Conservation (phyloP, 1,284 basidiomycete genomes). For the Puccinia polysora region DNA sequence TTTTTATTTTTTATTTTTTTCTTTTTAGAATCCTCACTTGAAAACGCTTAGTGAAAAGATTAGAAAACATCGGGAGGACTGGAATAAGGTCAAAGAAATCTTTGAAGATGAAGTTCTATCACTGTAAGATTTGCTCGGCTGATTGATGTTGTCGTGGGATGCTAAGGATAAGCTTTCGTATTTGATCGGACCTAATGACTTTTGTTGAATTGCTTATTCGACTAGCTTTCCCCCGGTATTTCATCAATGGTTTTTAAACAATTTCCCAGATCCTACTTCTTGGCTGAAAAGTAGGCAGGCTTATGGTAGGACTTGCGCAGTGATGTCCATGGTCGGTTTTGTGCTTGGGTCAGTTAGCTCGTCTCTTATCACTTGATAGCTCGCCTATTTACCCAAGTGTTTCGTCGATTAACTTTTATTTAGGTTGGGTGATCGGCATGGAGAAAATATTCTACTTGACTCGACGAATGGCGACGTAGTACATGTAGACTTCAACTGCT, state of each 20-base stretch:
- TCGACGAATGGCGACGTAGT: slow-evolving; percentile 81
- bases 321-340: slow-evolving; percentile 98
- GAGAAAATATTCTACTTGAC: slow-evolving; percentile 95
- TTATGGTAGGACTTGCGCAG: slow-evolving; percentile 85
- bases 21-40: slow-evolving; percentile 56
- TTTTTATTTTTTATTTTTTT: slow-evolving; percentile 59
- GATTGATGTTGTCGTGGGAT: not conserved
- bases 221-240: slow-evolving; percentile 77
- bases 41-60: slow-evolving; percentile 37
- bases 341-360: slow-evolving; percentile 80
- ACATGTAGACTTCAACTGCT: slow-evolving; percentile 96
- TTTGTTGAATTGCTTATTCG: not conserved
- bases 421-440: slow-evolving; percentile 93
- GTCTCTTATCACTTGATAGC: not conserved
- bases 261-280: slow-evolving; percentile 90
- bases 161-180: not conserved
- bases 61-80: slow-evolving; percentile 24
- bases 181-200: slow-evolving; percentile 41
- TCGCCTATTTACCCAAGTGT: not conserved
- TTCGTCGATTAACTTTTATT: not conserved
- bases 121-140: slow-evolving; percentile 56
- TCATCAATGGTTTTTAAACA: slow-evolving; percentile 95
- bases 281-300: slow-evolving; percentile 84
- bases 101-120: slow-evolving; percentile 65
- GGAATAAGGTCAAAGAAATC: slow-evolving; percentile 59